Percentiles rank a stretch among this genome's conserved stretches.
phyloP scores from a whole-genome alignment of 768 basidiomycete genomes.

The Fomitopsis pulvina region DNA sequence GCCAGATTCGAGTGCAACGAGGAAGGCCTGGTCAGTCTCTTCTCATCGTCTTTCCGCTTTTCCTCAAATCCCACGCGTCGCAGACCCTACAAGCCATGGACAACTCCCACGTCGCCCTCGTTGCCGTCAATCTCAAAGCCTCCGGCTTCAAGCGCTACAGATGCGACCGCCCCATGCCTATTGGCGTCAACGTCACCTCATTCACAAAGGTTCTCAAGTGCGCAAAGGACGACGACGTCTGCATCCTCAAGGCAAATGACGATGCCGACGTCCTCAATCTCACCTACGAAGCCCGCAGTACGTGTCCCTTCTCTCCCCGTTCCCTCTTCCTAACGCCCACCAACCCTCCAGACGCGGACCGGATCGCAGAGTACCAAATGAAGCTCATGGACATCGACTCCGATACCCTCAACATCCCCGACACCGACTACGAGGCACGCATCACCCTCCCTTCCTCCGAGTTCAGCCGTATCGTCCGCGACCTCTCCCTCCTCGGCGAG shows the following conservation, averaged over 20 bases:
- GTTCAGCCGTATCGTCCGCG: conserved; percentile 89
- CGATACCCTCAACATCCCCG: conserved; percentile 91
- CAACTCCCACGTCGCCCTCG: conserved; percentile 98
- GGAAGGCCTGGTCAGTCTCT: conserved; percentile 70
- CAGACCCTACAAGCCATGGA: conserved; percentile 97
- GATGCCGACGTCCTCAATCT: conserved; percentile 85
- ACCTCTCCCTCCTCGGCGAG: conserved; percentile 87
- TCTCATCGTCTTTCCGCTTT: neutral
- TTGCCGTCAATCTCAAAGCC: conserved; percentile 75
- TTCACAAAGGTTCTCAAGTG: conserved; percentile 96
- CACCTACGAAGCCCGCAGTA: conserved; percentile 86
- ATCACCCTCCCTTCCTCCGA: conserved; percentile 83
- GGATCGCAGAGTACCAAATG: conserved; percentile 97
- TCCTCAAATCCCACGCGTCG: neutral
- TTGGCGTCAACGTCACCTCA: conserved; percentile 81
- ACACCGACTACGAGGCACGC: conserved; percentile 94
- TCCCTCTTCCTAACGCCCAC: conserved; percentile 1
- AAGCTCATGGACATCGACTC: conserved; percentile 99
- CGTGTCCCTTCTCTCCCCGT: conserved; percentile 21
- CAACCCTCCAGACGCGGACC: conserved; percentile 62
- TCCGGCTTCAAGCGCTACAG: conserved; percentile 83
- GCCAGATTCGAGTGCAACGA: conserved; percentile 98
- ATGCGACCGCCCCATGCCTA: conserved; percentile 91
- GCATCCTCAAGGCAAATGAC: conserved; percentile 86
- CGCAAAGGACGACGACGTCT: conserved; percentile 92